phyloP scores from a whole-genome alignment of 2,329 filamentous ascomycete species.

The Xylariomycetidae sp. region DNA sequence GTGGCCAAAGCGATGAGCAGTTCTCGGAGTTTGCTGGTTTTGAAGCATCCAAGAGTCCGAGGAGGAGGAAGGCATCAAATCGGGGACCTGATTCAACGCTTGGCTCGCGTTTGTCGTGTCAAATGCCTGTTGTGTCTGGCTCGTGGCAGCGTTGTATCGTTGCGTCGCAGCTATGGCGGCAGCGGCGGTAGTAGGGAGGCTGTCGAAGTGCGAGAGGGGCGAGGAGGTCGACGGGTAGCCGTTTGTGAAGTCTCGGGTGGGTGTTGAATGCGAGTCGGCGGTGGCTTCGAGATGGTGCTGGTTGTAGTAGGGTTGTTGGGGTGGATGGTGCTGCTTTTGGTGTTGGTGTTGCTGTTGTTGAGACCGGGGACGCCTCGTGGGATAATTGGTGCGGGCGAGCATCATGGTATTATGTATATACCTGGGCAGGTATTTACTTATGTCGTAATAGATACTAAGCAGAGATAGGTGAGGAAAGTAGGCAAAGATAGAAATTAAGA shows the following conservation, averaged over 20 bases:
- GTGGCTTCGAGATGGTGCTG: constrained; percentile 10
- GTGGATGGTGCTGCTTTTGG: constrained; percentile 23
- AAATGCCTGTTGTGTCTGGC: constrained; percentile 5
- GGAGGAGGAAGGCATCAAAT: constrained; percentile 29
- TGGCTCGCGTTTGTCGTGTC: constrained; percentile 15
- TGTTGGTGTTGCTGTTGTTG: constrained; percentile 14
- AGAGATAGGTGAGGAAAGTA: not conserved
- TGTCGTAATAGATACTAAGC: not conserved
- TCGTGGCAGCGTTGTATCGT: constrained; percentile 16
- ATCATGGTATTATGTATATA: constrained; percentile 24
- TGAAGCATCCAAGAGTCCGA: constrained; percentile 26
- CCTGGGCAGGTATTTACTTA: not conserved
- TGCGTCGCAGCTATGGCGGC: constrained; percentile 23
- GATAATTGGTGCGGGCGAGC: constrained; percentile 25
- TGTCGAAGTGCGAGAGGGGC: constrained; percentile 29
- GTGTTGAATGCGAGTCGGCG: constrained; percentile 23
- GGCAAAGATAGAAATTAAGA: not conserved
- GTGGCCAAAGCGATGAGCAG: constrained; percentile 37
- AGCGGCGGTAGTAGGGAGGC: constrained; percentile 27
- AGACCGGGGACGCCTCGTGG: constrained; percentile 19
- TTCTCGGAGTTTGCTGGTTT: constrained; percentile 22
- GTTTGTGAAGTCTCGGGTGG: constrained; percentile 19
- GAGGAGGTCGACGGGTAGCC: constrained; percentile 2
- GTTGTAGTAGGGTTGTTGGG: constrained; percentile 12
- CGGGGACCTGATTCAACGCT: constrained; percentile 21